A percentile compares a stretch with the other conserved stretches of the same genome.
These are phyloP conservation scores for Alternaria sp. DNA, from an alignment of 2,329 filamentous ascomycete species.

Conservation along the genomic window DNA sequence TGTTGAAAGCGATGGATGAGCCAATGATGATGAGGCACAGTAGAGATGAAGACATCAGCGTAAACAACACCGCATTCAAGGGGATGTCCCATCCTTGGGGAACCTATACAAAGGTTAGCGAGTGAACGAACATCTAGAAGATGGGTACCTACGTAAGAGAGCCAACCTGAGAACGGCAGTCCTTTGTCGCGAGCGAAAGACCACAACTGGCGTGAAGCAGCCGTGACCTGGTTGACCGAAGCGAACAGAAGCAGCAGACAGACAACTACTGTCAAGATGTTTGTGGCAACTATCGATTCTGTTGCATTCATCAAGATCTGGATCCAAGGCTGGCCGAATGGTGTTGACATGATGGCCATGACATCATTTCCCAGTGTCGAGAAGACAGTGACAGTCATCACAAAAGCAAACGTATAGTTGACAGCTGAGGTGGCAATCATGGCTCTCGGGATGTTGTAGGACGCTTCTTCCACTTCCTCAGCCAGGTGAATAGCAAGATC, in stretches of 20 bases:
- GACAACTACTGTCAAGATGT: slow-evolving; percentile 23
- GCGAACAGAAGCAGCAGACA: slow-evolving; percentile 3
- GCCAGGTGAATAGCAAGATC: slow-evolving; percentile 46
- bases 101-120: slow-evolving; percentile 15
- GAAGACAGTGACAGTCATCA: slow-evolving; percentile 33
- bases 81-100: slow-evolving; percentile 29
- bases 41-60: slow-evolving; percentile 25
- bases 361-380: slow-evolving; percentile 9
- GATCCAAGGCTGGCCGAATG: slow-evolving; percentile 27
- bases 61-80: slow-evolving; percentile 29
- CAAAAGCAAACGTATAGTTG: slow-evolving; percentile 46
- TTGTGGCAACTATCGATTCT: slow-evolving; percentile 23
- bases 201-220: slow-evolving; percentile 36
- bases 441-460: slow-evolving; percentile 37
- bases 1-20: slow-evolving; percentile 31
- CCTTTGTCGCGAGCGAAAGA: slow-evolving; percentile 41
- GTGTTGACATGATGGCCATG: slow-evolving; percentile 9
- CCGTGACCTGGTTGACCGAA: slow-evolving; percentile 19
- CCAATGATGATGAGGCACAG: slow-evolving; percentile 38
- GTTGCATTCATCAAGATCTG: slow-evolving; percentile 35
- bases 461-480: slow-evolving; percentile 38
- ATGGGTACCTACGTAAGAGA: slow-evolving; percentile 22
- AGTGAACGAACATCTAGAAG: not conserved
- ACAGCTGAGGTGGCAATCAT: slow-evolving; percentile 47
- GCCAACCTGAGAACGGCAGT: slow-evolving; percentile 24